These are phyloP conservation scores for Neoboletus subvelutipes DNA, from an alignment of 768 basidiomycete genomes.

Conservation along the genomic window DNA sequence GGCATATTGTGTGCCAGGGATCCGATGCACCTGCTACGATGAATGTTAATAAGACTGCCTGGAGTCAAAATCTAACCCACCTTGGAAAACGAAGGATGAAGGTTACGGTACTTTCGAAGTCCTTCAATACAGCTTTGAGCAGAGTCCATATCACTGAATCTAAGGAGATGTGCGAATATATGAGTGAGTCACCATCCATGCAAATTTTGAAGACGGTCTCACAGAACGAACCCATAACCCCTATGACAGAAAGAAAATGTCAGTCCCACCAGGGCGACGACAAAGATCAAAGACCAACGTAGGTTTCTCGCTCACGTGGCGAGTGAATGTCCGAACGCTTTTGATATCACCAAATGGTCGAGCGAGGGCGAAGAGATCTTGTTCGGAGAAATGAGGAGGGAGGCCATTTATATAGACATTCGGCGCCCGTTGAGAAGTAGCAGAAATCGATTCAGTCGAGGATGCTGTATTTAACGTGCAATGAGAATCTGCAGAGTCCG, in stretches of 20 bases:
- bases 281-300: constrained; percentile 37
- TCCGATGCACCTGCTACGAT: constrained; percentile 68
- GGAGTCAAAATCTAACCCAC: constrained; percentile 35
- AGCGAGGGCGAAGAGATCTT: constrained; percentile 70
- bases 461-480: constrained; percentile 11
- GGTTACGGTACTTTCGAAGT: constrained; percentile 67
- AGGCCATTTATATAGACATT: constrained; percentile 90
- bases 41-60: not conserved
- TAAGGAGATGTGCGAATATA: constrained; percentile 26
- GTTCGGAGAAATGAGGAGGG: constrained; percentile 80
- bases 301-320: constrained; percentile 73
- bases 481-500: constrained; percentile 13
- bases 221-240: constrained; percentile 81
- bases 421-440: constrained; percentile 44
- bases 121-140: constrained; percentile 75
- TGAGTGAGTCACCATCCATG: constrained; percentile 1
- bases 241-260: constrained; percentile 37
- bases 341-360: constrained; percentile 69
- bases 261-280: not conserved
- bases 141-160: constrained; percentile 64
- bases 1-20: constrained; percentile 71
- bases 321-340: constrained; percentile 82
- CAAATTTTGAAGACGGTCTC: constrained; percentile 30
- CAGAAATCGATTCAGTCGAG: constrained; percentile 13
- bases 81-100: constrained; percentile 88